Evolutionary conservation across 1,139 yeast genomes (phyloP), one percentile per base, ranked within the genome.

Genomic region (Taphrina confusa): DNA sequence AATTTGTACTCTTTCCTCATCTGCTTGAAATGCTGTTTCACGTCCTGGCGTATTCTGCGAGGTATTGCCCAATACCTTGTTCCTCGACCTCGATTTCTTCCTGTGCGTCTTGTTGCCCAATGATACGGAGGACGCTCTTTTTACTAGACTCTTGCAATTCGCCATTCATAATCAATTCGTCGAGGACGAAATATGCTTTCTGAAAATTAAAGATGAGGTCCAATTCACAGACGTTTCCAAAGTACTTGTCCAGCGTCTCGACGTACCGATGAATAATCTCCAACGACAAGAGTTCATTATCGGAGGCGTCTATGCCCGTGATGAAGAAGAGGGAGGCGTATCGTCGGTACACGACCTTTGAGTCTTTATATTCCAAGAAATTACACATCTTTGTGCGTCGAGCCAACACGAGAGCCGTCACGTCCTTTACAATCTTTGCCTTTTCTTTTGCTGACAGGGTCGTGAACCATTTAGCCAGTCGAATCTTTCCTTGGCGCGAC

Each of bases 381-480:
- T 92, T 94, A 74, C 98, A 91, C 97, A 92, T 91, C 73, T 88
- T 90, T 31, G 95, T 87, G 64, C 95, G 81, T 66, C 99, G 80
- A 25, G 90, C 80, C 52, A 94, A 80, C 30, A 92, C 88, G 55
- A 88, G 75, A 2, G 96, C 90, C 18, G 96, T 85, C 63, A 92
- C 80, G 68, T 94, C 97, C 67, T 90, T 81, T 63, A 87, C 85
- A 61, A 89, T 84, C 73, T 86, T 85, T 61, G 85, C 77, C 76
- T 90, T 90, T 68, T 90, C 96, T 71, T 87, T 88, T 66, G 86
- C 86, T 22, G 87, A 80, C 50, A 85, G 77, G 20, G 96, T 83
- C 62, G 81, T 81, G 72, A 90, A 92, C 99, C 99, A 92, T 75
- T 91, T 91, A 50, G 94, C 82, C 56, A 94, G 79, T 68, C 99